phyloP scores from a whole-genome alignment of 257 asterid species.

The Thymus mandschuricus region DNA sequence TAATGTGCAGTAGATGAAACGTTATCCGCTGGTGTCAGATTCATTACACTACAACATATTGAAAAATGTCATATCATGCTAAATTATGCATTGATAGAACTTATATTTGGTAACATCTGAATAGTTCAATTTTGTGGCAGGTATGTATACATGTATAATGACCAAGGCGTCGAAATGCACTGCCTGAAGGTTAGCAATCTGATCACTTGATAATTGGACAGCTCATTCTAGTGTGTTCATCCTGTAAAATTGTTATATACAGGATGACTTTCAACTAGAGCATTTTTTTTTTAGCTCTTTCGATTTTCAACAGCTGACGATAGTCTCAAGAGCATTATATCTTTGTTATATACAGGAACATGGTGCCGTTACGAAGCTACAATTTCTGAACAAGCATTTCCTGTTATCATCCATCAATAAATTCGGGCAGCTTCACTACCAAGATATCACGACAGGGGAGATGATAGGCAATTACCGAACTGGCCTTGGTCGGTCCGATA shows the following conservation, averaged over 20 bases:
- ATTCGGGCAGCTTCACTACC: slow-evolving; percentile 83
- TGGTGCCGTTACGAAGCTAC: slow-evolving; percentile 76
- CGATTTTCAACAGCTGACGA: slow-evolving; percentile 3
- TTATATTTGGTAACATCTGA: slow-evolving; percentile 12
- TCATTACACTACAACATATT: neutral
- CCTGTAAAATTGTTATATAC: no score
- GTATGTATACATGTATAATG: slow-evolving; percentile 81
- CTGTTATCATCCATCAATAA: slow-evolving; percentile 82
- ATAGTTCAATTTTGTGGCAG: slow-evolving; percentile 48
- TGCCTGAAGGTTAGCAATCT: slow-evolving; percentile 83
- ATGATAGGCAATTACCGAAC: slow-evolving; percentile 80
- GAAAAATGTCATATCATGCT: slow-evolving; percentile 5
- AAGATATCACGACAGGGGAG: slow-evolving; percentile 84
- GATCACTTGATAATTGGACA: slow-evolving; percentile 14
- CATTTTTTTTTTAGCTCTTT: neutral
- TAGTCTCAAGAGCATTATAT: neutral
- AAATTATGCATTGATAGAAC: neutral
- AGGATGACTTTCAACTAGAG: neutral
- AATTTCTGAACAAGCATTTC: slow-evolving; percentile 84
- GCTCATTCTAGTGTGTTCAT: no score
- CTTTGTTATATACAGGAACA: slow-evolving; percentile 71
- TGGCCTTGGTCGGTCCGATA: slow-evolving; percentile 74
- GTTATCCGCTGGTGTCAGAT: neutral
- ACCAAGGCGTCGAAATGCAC: slow-evolving; percentile 82
- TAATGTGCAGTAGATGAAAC: neutral